Conservation (phyloP, 805 yeast genomes). For the Yarrowia sp. region DNA sequence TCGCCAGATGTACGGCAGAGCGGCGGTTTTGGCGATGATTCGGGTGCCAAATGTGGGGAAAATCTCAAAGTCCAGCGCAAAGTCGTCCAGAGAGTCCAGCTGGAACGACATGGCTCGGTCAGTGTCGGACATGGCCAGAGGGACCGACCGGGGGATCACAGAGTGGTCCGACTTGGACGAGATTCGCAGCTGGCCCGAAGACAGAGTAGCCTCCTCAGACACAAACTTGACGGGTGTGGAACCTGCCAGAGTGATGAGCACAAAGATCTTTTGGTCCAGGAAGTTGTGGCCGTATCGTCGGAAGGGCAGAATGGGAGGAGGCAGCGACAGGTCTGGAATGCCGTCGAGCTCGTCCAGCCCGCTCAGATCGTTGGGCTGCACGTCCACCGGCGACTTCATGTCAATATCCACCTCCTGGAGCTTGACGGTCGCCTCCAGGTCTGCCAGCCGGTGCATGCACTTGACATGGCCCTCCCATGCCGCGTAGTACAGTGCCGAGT, state of each 20-base stretch:
- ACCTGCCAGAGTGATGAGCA: slow-evolving; percentile 65
- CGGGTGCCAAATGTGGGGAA: slow-evolving; percentile 96
- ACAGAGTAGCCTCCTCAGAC: slow-evolving; percentile 50
- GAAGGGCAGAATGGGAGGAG: slow-evolving; percentile 95
- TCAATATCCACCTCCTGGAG: slow-evolving; percentile 17
- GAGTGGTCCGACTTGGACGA: slow-evolving; percentile 74
- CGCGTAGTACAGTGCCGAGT: slow-evolving; percentile 84
- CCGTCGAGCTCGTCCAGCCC: slow-evolving; percentile 59
- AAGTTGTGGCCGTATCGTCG: slow-evolving; percentile 96
- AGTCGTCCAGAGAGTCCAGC: slow-evolving; percentile 74
- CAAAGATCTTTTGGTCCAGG: slow-evolving; percentile 84
- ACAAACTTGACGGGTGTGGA: slow-evolving; percentile 56
- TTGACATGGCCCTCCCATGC: slow-evolving; percentile 91
- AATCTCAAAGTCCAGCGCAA: slow-evolving; percentile 83
- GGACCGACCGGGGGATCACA: slow-evolving; percentile 84
- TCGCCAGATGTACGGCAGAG: slow-evolving; percentile 62
- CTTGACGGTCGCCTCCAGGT: slow-evolving; percentile 41
- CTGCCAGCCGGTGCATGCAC: slow-evolving; percentile 74
- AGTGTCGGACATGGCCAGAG: slow-evolving; percentile 75
- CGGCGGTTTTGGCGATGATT: slow-evolving; percentile 85
- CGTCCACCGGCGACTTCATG: slow-evolving; percentile 18
- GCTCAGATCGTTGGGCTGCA: slow-evolving; percentile 5
- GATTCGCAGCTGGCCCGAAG: slow-evolving; percentile 72
- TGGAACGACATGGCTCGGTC: slow-evolving; percentile 81
- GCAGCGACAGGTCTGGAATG: slow-evolving; percentile 89